A percentile compares a stretch with the other conserved stretches of the same genome.
Conservation (phyloP, 768 basidiomycete genomes). For the Boletus eberwhitei region DNA sequence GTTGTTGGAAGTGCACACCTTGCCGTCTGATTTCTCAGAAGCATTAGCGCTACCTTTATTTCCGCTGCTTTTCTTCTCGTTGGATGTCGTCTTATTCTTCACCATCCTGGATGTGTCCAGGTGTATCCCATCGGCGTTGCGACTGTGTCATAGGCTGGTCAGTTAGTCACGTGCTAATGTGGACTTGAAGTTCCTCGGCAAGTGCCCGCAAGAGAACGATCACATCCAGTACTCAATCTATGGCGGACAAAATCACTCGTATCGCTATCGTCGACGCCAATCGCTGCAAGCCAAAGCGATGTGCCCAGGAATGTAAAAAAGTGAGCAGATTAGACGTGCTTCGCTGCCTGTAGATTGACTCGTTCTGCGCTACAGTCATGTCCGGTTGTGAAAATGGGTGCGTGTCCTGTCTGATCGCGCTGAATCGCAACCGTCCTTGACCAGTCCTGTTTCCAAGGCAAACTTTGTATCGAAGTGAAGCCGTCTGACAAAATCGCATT, state of each 20-base stretch:
- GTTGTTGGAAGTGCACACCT: slow-evolving; percentile 17
- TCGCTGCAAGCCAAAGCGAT: slow-evolving; percentile 94
- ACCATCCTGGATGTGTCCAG: slow-evolving; percentile 17
- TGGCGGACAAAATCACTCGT: slow-evolving; percentile 97
- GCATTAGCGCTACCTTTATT: slow-evolving; percentile 16
- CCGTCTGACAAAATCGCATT: slow-evolving; percentile 95
- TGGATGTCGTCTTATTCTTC: slow-evolving; percentile 27
- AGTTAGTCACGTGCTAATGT: slow-evolving; percentile 16
- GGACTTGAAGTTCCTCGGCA: not conserved
- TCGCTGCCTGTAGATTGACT: slow-evolving; percentile 8
- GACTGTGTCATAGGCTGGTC: slow-evolving; percentile 4
- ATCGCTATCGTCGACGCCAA: slow-evolving; percentile 93
- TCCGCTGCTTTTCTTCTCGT: slow-evolving; percentile 21
- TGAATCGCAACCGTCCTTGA: not conserved
- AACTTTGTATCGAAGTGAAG: slow-evolving; percentile 98
- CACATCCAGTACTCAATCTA: slow-evolving; percentile 27
- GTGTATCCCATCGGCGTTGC: not conserved
- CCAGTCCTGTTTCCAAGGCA: slow-evolving; percentile 50
- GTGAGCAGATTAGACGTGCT: slow-evolving; percentile 34
- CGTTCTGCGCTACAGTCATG: slow-evolving; percentile 57
- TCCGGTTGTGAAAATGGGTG: slow-evolving; percentile 97
- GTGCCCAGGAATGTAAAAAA: slow-evolving; percentile 98
- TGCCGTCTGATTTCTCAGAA: slow-evolving; percentile 19
- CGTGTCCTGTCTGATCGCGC: slow-evolving; percentile 19
- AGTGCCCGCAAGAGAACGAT: not conserved